Percentiles rank a stretch among this genome's conserved stretches.
phyloP scores from a whole-genome alignment of 495 filamentous ascomycete genomes.

The Margaritispora aquatica region DNA sequence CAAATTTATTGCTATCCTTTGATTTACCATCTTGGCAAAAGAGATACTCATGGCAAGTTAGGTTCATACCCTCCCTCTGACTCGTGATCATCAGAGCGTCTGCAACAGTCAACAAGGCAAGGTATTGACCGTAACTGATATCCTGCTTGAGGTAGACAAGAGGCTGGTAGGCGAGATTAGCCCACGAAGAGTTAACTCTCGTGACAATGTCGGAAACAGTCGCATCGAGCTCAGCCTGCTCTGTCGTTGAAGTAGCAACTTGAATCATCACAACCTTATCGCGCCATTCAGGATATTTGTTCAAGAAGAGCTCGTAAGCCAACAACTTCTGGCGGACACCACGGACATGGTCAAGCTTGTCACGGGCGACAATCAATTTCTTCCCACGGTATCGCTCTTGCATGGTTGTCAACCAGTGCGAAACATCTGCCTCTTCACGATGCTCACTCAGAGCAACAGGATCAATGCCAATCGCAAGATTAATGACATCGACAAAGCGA shows the following conservation, averaged over 20 bases:
- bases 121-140: slow-evolving; percentile 81
- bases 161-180: slow-evolving; percentile 82
- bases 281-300: slow-evolving; percentile 83
- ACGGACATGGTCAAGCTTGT: slow-evolving; percentile 87
- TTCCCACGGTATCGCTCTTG: slow-evolving; percentile 76
- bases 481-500: slow-evolving; percentile 80
- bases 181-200: slow-evolving; percentile 81
- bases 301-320: slow-evolving; percentile 88
- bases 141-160: slow-evolving; percentile 94
- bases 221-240: slow-evolving; percentile 78
- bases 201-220: slow-evolving; percentile 89
- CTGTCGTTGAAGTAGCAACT: slow-evolving; percentile 82
- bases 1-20: slow-evolving; percentile 64
- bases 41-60: slow-evolving; percentile 87
- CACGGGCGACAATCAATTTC: slow-evolving; percentile 81
- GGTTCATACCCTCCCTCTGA: slow-evolving; percentile 91
- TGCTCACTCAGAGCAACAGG: slow-evolving; percentile 65
- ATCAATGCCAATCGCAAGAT: slow-evolving; percentile 75
- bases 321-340: slow-evolving; percentile 89
- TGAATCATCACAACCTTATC: slow-evolving; percentile 86
- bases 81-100: slow-evolving; percentile 90
- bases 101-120: slow-evolving; percentile 80
- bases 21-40: slow-evolving; percentile 84
- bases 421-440: slow-evolving; percentile 66
- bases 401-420: slow-evolving; percentile 71